Evolutionary conservation across 2,329 filamentous ascomycete genomes (phyloP).

Genomic region (Calycina marina): DNA sequence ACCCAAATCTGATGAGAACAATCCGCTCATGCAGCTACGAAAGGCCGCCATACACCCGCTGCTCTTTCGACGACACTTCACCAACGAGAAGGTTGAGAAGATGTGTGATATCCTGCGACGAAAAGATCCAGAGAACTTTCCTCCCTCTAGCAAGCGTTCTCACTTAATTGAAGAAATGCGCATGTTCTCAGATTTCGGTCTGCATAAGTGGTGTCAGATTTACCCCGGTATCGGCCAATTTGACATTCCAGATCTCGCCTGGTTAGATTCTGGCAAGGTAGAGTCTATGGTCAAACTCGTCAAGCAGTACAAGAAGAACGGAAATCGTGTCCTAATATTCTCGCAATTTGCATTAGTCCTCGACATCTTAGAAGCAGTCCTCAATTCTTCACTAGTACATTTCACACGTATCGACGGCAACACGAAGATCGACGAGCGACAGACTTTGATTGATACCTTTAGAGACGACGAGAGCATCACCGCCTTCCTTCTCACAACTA

Average conservation of each 20-base stretch:
- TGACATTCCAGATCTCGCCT: slow-evolving; percentile 37
- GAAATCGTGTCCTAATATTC: slow-evolving; percentile 81
- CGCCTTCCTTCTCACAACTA: slow-evolving; percentile 85
- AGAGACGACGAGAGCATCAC: slow-evolving; percentile 61
- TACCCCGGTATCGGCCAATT: slow-evolving; percentile 39
- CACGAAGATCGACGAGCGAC: slow-evolving; percentile 69
- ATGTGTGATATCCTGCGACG: slow-evolving; percentile 68
- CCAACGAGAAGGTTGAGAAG: slow-evolving; percentile 56
- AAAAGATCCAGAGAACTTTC: slow-evolving; percentile 40
- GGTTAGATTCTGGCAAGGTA: slow-evolving; percentile 69
- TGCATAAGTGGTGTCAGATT: slow-evolving; percentile 50
- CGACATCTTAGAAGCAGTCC: slow-evolving; percentile 73
- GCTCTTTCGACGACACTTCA: slow-evolving; percentile 71
- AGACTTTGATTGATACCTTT: slow-evolving; percentile 80
- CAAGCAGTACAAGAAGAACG: slow-evolving; percentile 56
- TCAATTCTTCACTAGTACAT: slow-evolving; percentile 55
- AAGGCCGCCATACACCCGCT: slow-evolving; percentile 88
- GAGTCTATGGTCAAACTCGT: slow-evolving; percentile 64
- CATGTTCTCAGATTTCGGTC: slow-evolving; percentile 45
- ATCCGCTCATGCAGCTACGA: slow-evolving; percentile 78
- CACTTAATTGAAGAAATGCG: slow-evolving; percentile 42
- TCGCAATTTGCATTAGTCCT: slow-evolving; percentile 87
- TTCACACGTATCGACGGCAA: slow-evolving; percentile 80
- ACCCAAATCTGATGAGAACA: slow-evolving; percentile 41
- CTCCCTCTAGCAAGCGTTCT: slow-evolving; percentile 31